Evolutionary conservation across 352 stramenopile genomes (phyloP).

Genomic region (Blastocystis hominis): DNA sequence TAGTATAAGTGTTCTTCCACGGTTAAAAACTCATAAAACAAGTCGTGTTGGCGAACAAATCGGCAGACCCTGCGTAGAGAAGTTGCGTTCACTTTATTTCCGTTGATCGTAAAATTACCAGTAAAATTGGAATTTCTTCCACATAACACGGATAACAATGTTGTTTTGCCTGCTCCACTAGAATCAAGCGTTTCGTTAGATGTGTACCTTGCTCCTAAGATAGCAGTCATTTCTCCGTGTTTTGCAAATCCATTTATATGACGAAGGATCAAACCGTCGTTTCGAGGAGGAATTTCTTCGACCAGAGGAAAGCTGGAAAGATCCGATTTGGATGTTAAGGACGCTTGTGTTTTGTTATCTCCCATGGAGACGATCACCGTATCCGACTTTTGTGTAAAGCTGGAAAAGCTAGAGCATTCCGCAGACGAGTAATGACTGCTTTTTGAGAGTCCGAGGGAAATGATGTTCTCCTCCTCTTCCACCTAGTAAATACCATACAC

Average conservation of each 20-base stretch:
- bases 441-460: neutral
- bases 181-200: neutral
- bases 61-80: slow-evolving; percentile 50
- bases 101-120: slow-evolving; percentile 44
- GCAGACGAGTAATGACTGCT: neutral
- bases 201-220: slow-evolving; percentile 32
- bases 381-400: neutral
- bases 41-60: slow-evolving; percentile 35
- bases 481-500: neutral
- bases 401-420: neutral
- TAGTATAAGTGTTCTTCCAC: slow-evolving; percentile 56
- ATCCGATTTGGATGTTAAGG: neutral
- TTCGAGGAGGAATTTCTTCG: neutral
- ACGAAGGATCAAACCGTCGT: slow-evolving; percentile 20
- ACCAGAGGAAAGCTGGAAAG: neutral
- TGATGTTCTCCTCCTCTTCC: neutral
- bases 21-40: slow-evolving; percentile 56
- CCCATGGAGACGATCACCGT: neutral
- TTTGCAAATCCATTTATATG: slow-evolving; percentile 41
- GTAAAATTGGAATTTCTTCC: slow-evolving; percentile 30
- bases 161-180: slow-evolving; percentile 56
- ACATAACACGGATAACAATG: slow-evolving; percentile 31
- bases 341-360: neutral
- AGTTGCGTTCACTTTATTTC: neutral
- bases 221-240: slow-evolving; percentile 50